phyloP scores from a whole-genome alignment of 768 basidiomycete species.

The Trametes elegans region DNA sequence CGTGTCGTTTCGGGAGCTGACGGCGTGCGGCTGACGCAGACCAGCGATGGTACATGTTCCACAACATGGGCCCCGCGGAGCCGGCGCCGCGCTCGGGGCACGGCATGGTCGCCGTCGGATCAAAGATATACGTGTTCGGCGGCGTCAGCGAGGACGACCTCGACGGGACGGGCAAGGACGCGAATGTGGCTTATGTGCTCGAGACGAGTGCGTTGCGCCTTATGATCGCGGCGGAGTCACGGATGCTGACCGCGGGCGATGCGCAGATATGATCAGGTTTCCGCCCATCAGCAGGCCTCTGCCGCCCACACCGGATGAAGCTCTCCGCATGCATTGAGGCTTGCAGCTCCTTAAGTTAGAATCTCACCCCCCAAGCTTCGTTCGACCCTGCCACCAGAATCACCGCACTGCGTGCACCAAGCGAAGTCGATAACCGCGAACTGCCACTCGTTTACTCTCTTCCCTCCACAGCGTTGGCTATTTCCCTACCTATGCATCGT shows the following conservation, averaged over 20 bases:
- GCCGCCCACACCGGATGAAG: slow-evolving; percentile 1
- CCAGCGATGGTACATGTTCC: slow-evolving; percentile 98
- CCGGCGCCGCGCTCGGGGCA: slow-evolving; percentile 90
- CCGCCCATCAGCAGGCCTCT: slow-evolving; percentile 35
- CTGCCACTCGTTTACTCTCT: too few relatives aligned
- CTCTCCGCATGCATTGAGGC: background rate
- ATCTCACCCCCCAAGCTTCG: background rate
- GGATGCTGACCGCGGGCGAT: background rate
- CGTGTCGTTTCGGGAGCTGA: background rate
- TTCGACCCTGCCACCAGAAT: background rate
- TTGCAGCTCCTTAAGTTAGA: background rate
- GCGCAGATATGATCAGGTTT: slow-evolving; percentile 82
- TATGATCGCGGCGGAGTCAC: background rate
- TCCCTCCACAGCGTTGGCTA: background rate
- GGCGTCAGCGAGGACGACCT: slow-evolving; percentile 80
- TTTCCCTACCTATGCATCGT: background rate
- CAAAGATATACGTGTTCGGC: slow-evolving; percentile 85
- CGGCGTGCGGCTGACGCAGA: slow-evolving; percentile 43
- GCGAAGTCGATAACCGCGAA: slow-evolving; percentile 1
- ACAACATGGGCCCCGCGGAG: slow-evolving; percentile 98
- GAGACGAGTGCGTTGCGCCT: slow-evolving; percentile 76
- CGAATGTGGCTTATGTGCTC: slow-evolving; percentile 74
- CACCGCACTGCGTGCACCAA: background rate
- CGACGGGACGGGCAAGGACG: slow-evolving; percentile 52
- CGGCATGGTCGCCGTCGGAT: slow-evolving; percentile 87